Evolutionary conservation across 1,284 basidiomycete species (phyloP).

Genomic region (Cutaneotrichosporon sp.): DNA sequence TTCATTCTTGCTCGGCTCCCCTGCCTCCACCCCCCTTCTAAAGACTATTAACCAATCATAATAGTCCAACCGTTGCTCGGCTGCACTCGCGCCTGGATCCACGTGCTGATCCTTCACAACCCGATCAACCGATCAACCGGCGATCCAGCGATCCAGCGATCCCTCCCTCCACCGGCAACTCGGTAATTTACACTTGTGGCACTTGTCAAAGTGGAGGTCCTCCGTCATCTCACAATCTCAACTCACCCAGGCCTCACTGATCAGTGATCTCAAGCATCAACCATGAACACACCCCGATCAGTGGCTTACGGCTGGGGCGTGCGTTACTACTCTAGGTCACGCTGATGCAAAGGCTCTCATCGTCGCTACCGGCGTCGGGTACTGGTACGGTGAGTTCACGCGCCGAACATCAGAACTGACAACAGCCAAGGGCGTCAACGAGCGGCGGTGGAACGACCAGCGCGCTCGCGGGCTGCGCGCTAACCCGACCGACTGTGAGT

Average conservation of each 20-base stretch:
- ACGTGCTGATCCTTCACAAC: neutral
- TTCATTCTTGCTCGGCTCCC: too few relatives aligned
- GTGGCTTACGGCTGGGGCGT: slow-evolving; percentile 23
- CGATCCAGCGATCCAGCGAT: too few relatives aligned
- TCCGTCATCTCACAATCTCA: neutral
- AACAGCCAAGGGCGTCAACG: slow-evolving; percentile 22
- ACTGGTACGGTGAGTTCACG: slow-evolving; percentile 45
- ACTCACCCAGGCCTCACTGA: neutral
- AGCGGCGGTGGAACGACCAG: slow-evolving; percentile 23
- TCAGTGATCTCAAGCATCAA: neutral
- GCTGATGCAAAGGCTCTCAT: slow-evolving; percentile 47
- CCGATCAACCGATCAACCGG: too few relatives aligned
- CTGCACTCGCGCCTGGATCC: too few relatives aligned
- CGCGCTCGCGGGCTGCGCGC: slow-evolving; percentile 17
- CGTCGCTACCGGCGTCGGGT: slow-evolving; percentile 57
- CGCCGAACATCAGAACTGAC: neutral
- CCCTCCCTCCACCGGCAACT: neutral
- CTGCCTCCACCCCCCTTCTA: too few relatives aligned
- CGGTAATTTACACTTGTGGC: neutral
- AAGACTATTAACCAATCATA: too few relatives aligned
- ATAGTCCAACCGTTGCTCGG: too few relatives aligned
- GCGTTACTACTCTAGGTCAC: neutral
- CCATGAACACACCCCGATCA: slow-evolving; percentile 21
- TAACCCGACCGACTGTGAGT: slow-evolving; percentile 18
- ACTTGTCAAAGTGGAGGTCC: slow-evolving; percentile 1